phyloP scores from a whole-genome alignment of 1,139 yeast species.

The Suhomyces taliae region DNA sequence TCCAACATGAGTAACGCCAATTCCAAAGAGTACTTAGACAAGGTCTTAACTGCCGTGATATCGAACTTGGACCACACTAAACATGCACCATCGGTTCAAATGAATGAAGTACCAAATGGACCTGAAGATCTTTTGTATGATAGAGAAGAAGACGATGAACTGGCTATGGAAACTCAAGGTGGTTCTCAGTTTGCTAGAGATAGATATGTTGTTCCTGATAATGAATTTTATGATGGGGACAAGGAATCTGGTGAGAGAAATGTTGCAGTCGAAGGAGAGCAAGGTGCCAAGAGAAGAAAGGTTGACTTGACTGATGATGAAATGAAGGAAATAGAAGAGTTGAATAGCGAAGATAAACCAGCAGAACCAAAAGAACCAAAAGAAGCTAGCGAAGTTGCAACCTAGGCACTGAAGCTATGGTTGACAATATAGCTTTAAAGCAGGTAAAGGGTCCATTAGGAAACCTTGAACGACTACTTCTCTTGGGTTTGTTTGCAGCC shows the following conservation, averaged over 20 bases:
- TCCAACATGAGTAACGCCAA: slow-evolving; percentile 97
- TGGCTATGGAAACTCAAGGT: slow-evolving; percentile 84
- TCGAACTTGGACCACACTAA: slow-evolving; percentile 82
- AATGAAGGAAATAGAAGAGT: slow-evolving; percentile 38
- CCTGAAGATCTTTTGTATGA: slow-evolving; percentile 72
- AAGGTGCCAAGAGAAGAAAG: not conserved
- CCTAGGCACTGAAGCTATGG: no score
- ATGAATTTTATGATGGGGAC: slow-evolving; percentile 65
- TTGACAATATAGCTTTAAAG: no score
- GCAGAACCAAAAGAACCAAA: not conserved
- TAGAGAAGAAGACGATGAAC: slow-evolving; percentile 70
- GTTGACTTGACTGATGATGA: slow-evolving; percentile 37
- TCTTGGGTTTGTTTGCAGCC: no score
- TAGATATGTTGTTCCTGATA: slow-evolving; percentile 59
- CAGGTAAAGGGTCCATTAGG: no score
- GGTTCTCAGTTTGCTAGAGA: slow-evolving; percentile 87
- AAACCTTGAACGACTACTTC: no score
- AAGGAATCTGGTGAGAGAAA: slow-evolving; percentile 44
- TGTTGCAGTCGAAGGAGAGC: slow-evolving; percentile 13
- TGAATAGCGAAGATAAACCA: slow-evolving; percentile 20
- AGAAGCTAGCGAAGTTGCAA: no score
- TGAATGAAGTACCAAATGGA: slow-evolving; percentile 87
- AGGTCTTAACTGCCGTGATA: slow-evolving; percentile 74
- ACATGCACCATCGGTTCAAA: slow-evolving; percentile 94
- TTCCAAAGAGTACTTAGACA: slow-evolving; percentile 86